Evolutionary conservation across 2,329 filamentous ascomycete genomes (phyloP), one percentile per base, ranked within the genome.

Genomic region (Trichoderma gracile): DNA sequence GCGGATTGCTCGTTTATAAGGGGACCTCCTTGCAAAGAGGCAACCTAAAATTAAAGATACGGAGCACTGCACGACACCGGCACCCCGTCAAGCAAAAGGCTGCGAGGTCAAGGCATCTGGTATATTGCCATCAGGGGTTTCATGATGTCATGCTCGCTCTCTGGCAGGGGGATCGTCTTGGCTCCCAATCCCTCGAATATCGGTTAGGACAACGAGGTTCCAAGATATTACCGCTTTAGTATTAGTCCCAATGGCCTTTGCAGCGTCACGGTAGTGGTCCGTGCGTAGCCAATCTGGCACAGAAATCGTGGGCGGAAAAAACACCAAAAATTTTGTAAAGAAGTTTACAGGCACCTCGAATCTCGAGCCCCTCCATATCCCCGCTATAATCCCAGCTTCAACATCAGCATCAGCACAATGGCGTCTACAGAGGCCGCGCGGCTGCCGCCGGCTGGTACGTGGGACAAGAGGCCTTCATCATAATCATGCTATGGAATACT

Each of bases 391-490:
- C 5, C 33, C 33, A 19, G 56, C 66, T 33, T 45, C 53, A 66
- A 38, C 66, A 33, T 33, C 53, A 67, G 38, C 7, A 53, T 47
- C 50, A 54, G 38, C 33, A 73, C 52, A 66, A 77, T 77, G 75
- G 73, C 74, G 55, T 62, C 69, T 52, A 68, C 73, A 67, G 72
- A 76, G 59, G 50, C 70, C 23, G 58, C 66, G 15, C 69, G 74
- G 69, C 69, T 76, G 64, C 73, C 74, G 25, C 67, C 73, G 21
- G 74, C 75, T 50, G 71, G 75, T 76, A 65, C 62, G 69, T 71
- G 17, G 21, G 6, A 15, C 23, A 40, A 33, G 10, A 15, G 8
- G 5, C 40, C 38, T 12, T n/a, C 7, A 23, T 63, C 42, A 12
- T n/a, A 10, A 27, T 63, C 27, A 56, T 30, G 54, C 47, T 65